Evolutionary conservation across 2,329 filamentous ascomycete genomes (phyloP).

Genomic region (Chaetomiaceae sp.): DNA sequence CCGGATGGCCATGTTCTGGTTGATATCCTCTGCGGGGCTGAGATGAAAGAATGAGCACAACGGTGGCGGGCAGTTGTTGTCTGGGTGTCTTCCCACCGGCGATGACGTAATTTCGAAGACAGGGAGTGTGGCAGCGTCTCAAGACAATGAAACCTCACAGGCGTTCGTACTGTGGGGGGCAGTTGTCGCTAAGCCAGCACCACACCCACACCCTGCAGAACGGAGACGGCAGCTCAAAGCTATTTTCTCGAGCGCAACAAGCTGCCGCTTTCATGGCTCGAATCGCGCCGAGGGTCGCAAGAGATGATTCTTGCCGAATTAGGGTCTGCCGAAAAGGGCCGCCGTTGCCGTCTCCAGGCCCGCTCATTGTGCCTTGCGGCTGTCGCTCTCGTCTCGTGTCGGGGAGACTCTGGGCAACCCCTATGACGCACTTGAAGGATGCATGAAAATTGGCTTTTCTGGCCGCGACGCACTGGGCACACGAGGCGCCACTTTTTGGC

Average conservation of each 20-base stretch:
- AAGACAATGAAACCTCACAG: conserved; percentile 19
- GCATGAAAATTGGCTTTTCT: conserved; percentile 12
- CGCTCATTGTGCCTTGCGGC: neutral
- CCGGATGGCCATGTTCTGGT: too few species aligned
- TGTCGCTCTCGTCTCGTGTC: neutral
- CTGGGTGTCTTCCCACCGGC: conserved; percentile 8
- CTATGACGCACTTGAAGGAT: conserved; percentile 21
- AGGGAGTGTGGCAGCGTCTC: conserved; percentile 20
- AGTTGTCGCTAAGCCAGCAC: too few species aligned
- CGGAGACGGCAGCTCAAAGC: too few species aligned
- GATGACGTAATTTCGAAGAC: conserved; percentile 26
- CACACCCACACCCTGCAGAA: too few species aligned
- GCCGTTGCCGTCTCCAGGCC: too few species aligned
- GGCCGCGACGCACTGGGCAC: conserved; percentile 2
- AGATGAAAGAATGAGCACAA: conserved; percentile 5
- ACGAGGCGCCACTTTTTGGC: conserved; percentile 17
- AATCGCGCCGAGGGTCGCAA: too few species aligned
- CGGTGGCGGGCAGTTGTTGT: conserved; percentile 14
- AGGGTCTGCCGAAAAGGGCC: too few species aligned
- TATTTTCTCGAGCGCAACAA: too few species aligned
- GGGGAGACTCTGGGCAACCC: conserved; percentile 1
- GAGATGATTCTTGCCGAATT: too few species aligned
- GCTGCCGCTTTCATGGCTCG: too few species aligned
- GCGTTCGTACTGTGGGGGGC: conserved; percentile 23
- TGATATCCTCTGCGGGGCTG: conserved; percentile 2